Evolutionary conservation across 2,329 filamentous ascomycete species (phyloP).

Genomic region (Fusarium chlamydosporum): DNA sequence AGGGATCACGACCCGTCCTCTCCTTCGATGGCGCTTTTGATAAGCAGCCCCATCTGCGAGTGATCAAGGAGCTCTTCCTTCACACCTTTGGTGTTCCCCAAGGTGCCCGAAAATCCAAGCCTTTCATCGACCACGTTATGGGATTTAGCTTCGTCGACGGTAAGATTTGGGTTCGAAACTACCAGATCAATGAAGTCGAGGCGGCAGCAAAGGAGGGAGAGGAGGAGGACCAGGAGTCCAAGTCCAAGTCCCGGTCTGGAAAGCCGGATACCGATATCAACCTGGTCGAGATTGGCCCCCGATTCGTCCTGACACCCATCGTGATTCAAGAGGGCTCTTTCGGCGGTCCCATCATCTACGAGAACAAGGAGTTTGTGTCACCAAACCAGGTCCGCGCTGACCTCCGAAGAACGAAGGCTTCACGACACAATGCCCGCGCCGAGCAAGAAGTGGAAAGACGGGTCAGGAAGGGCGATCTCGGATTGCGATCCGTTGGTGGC

Average conservation of each 20-base stretch:
- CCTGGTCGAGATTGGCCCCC: constrained; percentile 92
- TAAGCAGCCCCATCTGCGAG: constrained; percentile 79
- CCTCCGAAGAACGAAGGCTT: constrained; percentile 80
- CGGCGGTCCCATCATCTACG: constrained; percentile 95
- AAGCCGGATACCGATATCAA: constrained; percentile 79
- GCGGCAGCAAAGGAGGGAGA: constrained; percentile 60
- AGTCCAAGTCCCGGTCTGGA: constrained; percentile 53
- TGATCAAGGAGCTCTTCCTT: constrained; percentile 90
- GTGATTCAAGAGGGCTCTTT: constrained; percentile 96
- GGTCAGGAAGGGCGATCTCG: constrained; percentile 81
- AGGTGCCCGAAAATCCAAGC: constrained; percentile 89
- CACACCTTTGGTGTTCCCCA: constrained; percentile 95
- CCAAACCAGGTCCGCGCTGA: constrained; percentile 95
- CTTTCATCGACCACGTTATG: constrained; percentile 96
- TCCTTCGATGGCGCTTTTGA: constrained; percentile 94
- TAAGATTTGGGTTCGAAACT: constrained; percentile 96
- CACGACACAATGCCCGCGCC: constrained; percentile 80
- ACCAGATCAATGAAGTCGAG: constrained; percentile 91
- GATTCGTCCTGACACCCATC: constrained; percentile 93
- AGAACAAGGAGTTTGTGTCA: constrained; percentile 97
- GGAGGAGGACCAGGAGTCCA: constrained; percentile 63
- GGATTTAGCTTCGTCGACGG: constrained; percentile 90
- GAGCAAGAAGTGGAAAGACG: constrained; percentile 80
- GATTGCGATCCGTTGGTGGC: constrained; percentile 77
- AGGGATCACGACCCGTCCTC: constrained; percentile 90